Percentiles rank a stretch among this genome's conserved stretches.
These are phyloP conservation scores for Sarocladium brachiariae DNA, from an alignment of 2,329 filamentous ascomycete genomes.

Conservation along the genomic window DNA sequence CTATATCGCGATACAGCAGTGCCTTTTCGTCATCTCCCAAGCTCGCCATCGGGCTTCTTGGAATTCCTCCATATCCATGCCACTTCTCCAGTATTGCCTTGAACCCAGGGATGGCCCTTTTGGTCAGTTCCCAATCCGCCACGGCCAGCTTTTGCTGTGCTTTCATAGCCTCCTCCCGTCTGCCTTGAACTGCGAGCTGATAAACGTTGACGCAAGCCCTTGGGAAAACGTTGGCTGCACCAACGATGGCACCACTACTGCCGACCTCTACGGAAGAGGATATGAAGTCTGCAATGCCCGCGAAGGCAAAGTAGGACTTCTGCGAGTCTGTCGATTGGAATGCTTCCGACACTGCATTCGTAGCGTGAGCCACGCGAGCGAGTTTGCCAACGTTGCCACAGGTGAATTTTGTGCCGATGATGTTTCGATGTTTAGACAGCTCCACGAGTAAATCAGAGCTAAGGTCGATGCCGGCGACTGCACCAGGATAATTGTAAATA, in stretches of 20 bases:
- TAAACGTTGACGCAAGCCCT: slow-evolving; percentile 17
- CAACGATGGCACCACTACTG: slow-evolving; percentile 15
- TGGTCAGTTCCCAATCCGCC: slow-evolving; percentile 18
- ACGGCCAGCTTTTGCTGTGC: slow-evolving; percentile 15
- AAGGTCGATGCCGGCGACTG: slow-evolving; percentile 17
- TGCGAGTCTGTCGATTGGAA: neutral
- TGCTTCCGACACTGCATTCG: slow-evolving; percentile 12
- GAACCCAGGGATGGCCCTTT: slow-evolving; percentile 17
- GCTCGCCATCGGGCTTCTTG: slow-evolving; percentile 36
- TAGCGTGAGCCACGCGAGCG: slow-evolving; percentile 42
- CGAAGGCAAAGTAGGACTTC: slow-evolving; percentile 13
- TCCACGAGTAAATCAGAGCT: slow-evolving; percentile 16
- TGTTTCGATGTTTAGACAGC: slow-evolving; percentile 53
- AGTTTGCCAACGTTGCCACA: slow-evolving; percentile 53
- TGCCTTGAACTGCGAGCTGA: slow-evolving; percentile 14
- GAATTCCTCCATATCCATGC: slow-evolving; percentile 51
- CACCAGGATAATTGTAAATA: slow-evolving; percentile 19
- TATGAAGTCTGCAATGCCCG: slow-evolving; percentile 16
- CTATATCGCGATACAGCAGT: slow-evolving; percentile 13
- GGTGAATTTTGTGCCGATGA: slow-evolving; percentile 47
- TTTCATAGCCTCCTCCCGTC: slow-evolving; percentile 13
- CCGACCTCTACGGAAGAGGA: slow-evolving; percentile 13
- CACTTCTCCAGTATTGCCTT: slow-evolving; percentile 24
- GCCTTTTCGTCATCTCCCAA: slow-evolving; percentile 12
- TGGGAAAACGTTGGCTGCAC: slow-evolving; percentile 17